Evolutionary conservation across 2,329 filamentous ascomycete species (phyloP), one percentile per base, ranked within the genome.

Genomic region (Beauveria varroae): DNA sequence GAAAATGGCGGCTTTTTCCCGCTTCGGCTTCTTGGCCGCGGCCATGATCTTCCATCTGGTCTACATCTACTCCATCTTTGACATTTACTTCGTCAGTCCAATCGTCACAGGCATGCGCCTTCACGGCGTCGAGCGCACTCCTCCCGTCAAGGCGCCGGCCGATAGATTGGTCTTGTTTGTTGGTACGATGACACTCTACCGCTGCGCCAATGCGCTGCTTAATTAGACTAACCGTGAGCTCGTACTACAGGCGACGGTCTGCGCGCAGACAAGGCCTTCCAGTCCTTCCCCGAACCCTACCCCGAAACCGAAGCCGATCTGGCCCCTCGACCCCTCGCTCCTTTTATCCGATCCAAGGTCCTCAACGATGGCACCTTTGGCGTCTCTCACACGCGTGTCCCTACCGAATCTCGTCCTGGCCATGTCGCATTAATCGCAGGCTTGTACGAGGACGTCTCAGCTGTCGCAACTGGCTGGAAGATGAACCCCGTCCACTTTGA

Each of bases 401-500:
- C 95, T 8, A 99, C 95, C 24, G 95, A 99, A 75, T 99, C 95
- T 20, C 86, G 95, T 22, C 95, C 95, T 0, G 95, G 95, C 18
- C 95, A 99, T 79, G 95, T 99, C 62, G 96, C 95, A 41, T 83
- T 99, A 60, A 99, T 99, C 69, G 95, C 95, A 7, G 95, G 95
- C 5, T 78, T 99, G 43, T 99, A 99, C 72, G 95, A 99, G 75
- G 95, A 99, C 79, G 95, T 99, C 1, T 98, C 95, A 40, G 90
- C 95, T 2, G 95, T 99, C 22, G 96, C 90, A 34, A 99, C 96
- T 1, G 95, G 95, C 18, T 99, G 95, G 95, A 98, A 99, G 76
- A 78, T 97, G 67, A 99, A 99, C 72, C 95, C 95, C 0, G 95
- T 99, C 70, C 90, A 98, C 71, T 99, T 99, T 70, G 95, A 99